phyloP scores from a whole-genome alignment of 1,139 yeast species.

The Diutina mesorugosa region DNA sequence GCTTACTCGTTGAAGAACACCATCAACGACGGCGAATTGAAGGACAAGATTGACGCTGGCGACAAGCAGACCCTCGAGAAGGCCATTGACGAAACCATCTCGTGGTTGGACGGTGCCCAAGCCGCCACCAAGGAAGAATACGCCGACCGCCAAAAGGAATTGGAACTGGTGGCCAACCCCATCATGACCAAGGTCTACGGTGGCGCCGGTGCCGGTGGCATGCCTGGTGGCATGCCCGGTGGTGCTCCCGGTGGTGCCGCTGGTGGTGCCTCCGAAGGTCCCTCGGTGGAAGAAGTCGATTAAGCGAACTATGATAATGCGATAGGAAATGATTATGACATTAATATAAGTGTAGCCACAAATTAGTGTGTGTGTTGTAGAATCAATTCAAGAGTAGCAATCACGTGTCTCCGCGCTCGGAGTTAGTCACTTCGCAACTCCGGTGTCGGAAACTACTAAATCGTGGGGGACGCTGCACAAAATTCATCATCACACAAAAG shows the following conservation, averaged over 20 bases:
- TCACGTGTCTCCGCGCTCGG: too few relatives aligned
- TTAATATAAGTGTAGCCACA: background rate
- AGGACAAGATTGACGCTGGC: constrained; percentile 36
- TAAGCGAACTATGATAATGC: background rate
- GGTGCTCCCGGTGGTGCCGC: constrained; percentile 1
- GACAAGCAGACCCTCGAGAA: constrained; percentile 9
- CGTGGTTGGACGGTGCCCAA: constrained; percentile 2
- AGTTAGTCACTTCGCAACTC: too few relatives aligned
- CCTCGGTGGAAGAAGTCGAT: constrained; percentile 3
- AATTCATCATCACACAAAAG: too few relatives aligned
- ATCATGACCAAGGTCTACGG: constrained; percentile 1
- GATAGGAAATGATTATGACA: background rate
- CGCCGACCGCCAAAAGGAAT: constrained; percentile 1
- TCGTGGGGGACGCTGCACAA: too few relatives aligned
- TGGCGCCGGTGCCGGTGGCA: constrained; percentile 12
- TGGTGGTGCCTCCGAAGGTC: constrained; percentile 2
- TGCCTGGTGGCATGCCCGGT: background rate
- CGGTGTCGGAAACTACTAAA: too few relatives aligned
- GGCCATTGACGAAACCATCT: constrained; percentile 1
- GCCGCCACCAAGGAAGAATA: constrained; percentile 2
- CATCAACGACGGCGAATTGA: constrained; percentile 22
- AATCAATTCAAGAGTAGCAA: too few relatives aligned
- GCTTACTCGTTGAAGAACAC: constrained; percentile 9
- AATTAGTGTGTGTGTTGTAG: background rate
- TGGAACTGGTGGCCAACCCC: constrained; percentile 3